Conservation (phyloP, 2,329 filamentous ascomycete species). For the Sporothrix sp. region DNA sequence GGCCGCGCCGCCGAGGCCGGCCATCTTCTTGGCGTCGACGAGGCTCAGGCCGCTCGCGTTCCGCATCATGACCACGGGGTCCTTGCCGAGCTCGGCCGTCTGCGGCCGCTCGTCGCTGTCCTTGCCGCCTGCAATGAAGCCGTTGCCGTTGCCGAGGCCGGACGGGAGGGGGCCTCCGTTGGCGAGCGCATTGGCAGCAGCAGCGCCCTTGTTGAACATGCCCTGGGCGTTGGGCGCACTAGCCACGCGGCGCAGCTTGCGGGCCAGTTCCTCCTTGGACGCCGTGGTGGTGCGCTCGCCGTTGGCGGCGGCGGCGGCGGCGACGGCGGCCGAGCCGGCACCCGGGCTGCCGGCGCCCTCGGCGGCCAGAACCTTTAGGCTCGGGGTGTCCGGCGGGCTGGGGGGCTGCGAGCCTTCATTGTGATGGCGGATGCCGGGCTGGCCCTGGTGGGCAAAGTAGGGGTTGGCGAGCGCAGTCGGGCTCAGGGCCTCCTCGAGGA, state of each 20-base stretch:
- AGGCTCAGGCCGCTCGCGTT: slow-evolving; percentile 38
- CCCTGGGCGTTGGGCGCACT: slow-evolving; percentile 96
- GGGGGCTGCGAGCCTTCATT: slow-evolving; percentile 89
- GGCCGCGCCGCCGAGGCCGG: slow-evolving; percentile 21
- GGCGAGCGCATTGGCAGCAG: slow-evolving; percentile 11
- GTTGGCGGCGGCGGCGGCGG: slow-evolving; percentile 38
- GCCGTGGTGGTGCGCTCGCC: slow-evolving; percentile 62
- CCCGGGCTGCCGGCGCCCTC: slow-evolving; percentile 45
- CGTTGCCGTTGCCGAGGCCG: background rate
- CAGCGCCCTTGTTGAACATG: slow-evolving; percentile 58
- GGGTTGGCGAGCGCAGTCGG: slow-evolving; percentile 93
- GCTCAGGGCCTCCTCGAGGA: slow-evolving; percentile 77
- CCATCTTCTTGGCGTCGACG: slow-evolving; percentile 34
- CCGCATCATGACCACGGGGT: slow-evolving; percentile 56
- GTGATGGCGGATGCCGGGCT: slow-evolving; percentile 84
- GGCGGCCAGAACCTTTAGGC: slow-evolving; percentile 61
- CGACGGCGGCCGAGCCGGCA: slow-evolving; percentile 3
- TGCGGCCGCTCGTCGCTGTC: slow-evolving; percentile 57
- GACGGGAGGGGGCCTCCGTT: slow-evolving; percentile 4
- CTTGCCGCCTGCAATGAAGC: background rate
- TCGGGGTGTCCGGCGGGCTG: slow-evolving; percentile 83
- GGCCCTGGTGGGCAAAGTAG: slow-evolving; percentile 94
- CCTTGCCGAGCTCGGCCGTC: slow-evolving; percentile 79
- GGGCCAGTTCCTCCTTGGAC: slow-evolving; percentile 86
- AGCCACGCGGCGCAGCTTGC: slow-evolving; percentile 86